These are phyloP conservation scores for Colletotrichum incanum DNA, from an alignment of 2,329 filamentous ascomycete species.

Conservation along the genomic window DNA sequence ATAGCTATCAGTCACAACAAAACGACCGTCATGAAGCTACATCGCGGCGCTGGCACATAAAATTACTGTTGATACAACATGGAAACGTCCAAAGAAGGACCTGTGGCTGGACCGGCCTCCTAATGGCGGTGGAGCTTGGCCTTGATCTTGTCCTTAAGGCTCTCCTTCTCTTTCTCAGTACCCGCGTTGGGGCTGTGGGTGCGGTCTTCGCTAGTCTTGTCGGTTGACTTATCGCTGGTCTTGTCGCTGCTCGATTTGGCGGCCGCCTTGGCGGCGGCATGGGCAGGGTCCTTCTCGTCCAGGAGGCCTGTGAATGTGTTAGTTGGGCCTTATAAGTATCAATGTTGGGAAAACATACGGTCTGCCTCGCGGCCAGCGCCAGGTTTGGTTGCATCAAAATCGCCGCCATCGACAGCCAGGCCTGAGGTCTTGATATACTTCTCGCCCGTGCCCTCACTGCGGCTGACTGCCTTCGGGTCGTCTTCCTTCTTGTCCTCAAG, in stretches of 20 bases:
- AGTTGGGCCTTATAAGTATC: slow-evolving; percentile 27
- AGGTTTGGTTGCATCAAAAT: slow-evolving; percentile 76
- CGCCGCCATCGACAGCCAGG: slow-evolving; percentile 74
- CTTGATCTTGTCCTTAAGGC: slow-evolving; percentile 77
- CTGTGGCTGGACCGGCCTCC: not conserved
- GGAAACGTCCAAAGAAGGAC: not conserved
- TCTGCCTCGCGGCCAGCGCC: slow-evolving; percentile 79
- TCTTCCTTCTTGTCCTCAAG: slow-evolving; percentile 43
- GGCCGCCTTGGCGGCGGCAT: slow-evolving; percentile 33
- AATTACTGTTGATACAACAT: slow-evolving; percentile 13
- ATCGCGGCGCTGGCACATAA: not conserved
- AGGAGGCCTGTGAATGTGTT: slow-evolving; percentile 62
- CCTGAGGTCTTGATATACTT: slow-evolving; percentile 72
- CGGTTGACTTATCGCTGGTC: slow-evolving; percentile 47
- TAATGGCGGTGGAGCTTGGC: slow-evolving; percentile 73
- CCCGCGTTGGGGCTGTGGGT: slow-evolving; percentile 44
- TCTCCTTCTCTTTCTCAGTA: slow-evolving; percentile 61
- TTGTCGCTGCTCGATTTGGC: slow-evolving; percentile 45
- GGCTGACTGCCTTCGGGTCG: slow-evolving; percentile 29
- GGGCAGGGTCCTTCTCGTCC: slow-evolving; percentile 62
- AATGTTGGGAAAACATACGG: slow-evolving; percentile 60
- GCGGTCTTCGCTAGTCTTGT: slow-evolving; percentile 18
- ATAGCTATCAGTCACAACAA: not conserved
- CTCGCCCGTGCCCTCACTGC: slow-evolving; percentile 67
- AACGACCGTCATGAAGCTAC: not conserved